A percentile compares a stretch with the other conserved stretches of the same genome.
phyloP scores from a whole-genome alignment of 768 basidiomycete genomes.

The Ephemerocybe angulata region DNA sequence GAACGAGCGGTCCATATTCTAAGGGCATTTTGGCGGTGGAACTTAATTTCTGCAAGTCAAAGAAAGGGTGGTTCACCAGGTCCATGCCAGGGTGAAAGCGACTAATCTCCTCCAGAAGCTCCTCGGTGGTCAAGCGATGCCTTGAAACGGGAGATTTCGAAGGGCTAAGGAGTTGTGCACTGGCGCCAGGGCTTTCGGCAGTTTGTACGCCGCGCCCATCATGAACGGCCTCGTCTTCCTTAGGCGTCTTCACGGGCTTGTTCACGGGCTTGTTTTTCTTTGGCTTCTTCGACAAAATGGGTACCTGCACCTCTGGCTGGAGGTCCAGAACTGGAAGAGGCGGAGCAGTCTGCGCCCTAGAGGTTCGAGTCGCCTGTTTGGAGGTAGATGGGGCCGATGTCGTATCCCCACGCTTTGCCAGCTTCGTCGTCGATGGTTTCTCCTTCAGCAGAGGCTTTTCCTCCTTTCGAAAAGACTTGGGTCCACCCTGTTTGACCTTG shows the following conservation, averaged over 20 bases:
- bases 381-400: not conserved
- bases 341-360: slow-evolving; percentile 13
- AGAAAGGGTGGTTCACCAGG: slow-evolving; percentile 68
- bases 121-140: slow-evolving; percentile 51
- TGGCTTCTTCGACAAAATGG: slow-evolving; percentile 76
- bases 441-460: slow-evolving; percentile 17
- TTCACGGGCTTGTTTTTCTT: slow-evolving; percentile 77
- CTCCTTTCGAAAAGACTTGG: slow-evolving; percentile 16
- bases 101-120: slow-evolving; percentile 67
- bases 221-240: slow-evolving; percentile 47
- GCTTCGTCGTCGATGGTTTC: not conserved
- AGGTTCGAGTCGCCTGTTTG: slow-evolving; percentile 9
- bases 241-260: slow-evolving; percentile 49
- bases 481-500: too few species aligned
- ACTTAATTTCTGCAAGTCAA: slow-evolving; percentile 66
- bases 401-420: slow-evolving; percentile 8
- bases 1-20: slow-evolving; percentile 81
- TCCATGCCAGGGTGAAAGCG: slow-evolving; percentile 59
- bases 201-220: slow-evolving; percentile 46
- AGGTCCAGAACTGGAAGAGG: slow-evolving; percentile 22
- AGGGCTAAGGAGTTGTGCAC: slow-evolving; percentile 48
- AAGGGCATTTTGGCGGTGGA: slow-evolving; percentile 77
- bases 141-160: slow-evolving; percentile 28
- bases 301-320: slow-evolving; percentile 49
- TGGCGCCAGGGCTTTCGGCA: slow-evolving; percentile 42